A percentile compares a stretch with the other conserved stretches of the same genome.
Evolutionary conservation across 1,139 yeast genomes (phyloP).

Genomic region (Debaryomyces fabryi): DNA sequence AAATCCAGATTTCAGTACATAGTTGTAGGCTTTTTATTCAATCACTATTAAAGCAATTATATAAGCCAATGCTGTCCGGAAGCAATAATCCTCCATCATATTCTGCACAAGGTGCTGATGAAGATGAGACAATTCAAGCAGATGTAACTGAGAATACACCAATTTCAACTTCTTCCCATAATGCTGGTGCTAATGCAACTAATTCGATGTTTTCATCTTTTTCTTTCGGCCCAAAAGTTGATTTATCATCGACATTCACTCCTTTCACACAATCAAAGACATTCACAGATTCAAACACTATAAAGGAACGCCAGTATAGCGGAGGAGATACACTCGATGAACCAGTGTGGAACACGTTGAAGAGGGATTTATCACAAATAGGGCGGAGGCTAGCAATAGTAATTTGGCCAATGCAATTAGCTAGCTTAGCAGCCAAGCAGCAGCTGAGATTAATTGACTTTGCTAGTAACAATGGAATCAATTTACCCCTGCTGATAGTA

Average conservation of each 20-base stretch:
- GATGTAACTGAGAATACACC: conserved; percentile 5
- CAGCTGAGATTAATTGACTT: conserved; percentile 46
- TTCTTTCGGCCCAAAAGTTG: conserved; percentile 38
- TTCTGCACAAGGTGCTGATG: conserved; percentile 24
- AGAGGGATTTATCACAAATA: conserved; percentile 68
- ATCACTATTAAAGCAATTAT: not conserved
- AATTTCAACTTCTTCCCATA: conserved; percentile 2
- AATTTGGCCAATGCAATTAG: conserved; percentile 66
- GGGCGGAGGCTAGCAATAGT: conserved; percentile 67
- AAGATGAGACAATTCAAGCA: conserved; percentile 14
- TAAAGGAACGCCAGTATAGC: conserved; percentile 70
- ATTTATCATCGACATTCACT: conserved; percentile 41
- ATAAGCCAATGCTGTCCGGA: conserved; percentile 11
- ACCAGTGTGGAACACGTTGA: conserved; percentile 69
- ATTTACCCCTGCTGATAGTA: conserved; percentile 42
- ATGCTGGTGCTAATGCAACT: not conserved
- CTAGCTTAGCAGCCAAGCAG: conserved; percentile 46
- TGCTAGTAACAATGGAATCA: conserved; percentile 49
- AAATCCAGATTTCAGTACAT: not conserved
- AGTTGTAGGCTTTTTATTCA: not conserved
- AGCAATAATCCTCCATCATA: conserved; percentile 13
- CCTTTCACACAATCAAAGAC: conserved; percentile 34
- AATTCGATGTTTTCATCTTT: conserved; percentile 8
- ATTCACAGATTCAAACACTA: conserved; percentile 51
- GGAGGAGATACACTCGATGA: conserved; percentile 90